These are phyloP conservation scores for Pseudopyricularia cyperi DNA, from an alignment of 2,329 filamentous ascomycete species.

Conservation along the genomic window DNA sequence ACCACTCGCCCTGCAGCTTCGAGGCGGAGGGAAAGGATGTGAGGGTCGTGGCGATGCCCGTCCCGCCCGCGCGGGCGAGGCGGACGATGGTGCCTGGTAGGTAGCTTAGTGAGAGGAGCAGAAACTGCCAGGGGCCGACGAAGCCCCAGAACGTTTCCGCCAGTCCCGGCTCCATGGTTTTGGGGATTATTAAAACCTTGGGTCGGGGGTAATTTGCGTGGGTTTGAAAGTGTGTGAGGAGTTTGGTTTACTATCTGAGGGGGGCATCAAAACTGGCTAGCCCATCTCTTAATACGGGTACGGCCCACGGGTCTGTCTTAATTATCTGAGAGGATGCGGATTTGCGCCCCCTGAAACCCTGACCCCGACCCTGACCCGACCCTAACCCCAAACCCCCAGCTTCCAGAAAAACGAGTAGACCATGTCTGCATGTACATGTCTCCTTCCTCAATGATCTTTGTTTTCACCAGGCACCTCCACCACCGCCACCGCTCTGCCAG, in stretches of 20 bases:
- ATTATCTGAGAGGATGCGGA: not conserved
- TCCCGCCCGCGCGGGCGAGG: constrained; percentile 21
- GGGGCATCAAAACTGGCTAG: too few species aligned
- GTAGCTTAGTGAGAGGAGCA: constrained; percentile 31
- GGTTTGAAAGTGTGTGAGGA: too few species aligned
- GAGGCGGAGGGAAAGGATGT: constrained; percentile 25
- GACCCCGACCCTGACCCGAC: not conserved
- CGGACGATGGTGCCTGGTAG: constrained; percentile 35
- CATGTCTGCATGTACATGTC: not conserved
- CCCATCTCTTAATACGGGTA: too few species aligned
- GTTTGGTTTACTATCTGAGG: too few species aligned
- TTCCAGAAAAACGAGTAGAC: too few species aligned
- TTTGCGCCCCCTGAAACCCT: not conserved
- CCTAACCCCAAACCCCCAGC: not conserved
- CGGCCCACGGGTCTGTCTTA: too few species aligned
- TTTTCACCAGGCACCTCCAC: not conserved
- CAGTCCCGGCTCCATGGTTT: not conserved
- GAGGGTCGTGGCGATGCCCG: too few species aligned
- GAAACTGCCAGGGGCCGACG: constrained; percentile 37
- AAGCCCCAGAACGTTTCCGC: constrained; percentile 16
- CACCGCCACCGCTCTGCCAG: not conserved
- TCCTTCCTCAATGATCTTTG: not conserved
- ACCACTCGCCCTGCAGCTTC: constrained; percentile 37
- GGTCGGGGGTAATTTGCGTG: not conserved
- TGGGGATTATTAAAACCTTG: not conserved